Conservation (phyloP, 176 grass and related monocot species). For the Triticum turgidum region DNA sequence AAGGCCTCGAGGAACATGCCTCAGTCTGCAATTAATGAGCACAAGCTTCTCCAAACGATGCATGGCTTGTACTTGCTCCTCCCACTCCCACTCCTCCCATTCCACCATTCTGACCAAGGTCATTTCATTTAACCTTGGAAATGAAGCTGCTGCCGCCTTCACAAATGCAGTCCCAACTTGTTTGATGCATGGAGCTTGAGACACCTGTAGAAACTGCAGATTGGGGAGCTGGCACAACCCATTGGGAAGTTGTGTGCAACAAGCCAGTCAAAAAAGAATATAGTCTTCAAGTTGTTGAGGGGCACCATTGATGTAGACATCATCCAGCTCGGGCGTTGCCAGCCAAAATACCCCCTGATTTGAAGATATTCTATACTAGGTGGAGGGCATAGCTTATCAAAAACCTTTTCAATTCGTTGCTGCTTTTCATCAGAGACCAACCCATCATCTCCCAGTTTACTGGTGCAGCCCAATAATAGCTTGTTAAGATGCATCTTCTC, state of each 20-base stretch:
- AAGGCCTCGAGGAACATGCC: background rate
- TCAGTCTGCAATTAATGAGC: background rate
- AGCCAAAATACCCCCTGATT: no score
- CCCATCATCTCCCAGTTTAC: no score
- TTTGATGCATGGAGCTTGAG: background rate
- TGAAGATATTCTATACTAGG: no score
- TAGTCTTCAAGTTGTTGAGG: no score
- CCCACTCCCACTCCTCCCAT: background rate
- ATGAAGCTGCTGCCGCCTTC: background rate
- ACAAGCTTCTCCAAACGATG: background rate
- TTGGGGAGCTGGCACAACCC: background rate
- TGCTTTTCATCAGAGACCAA: no score
- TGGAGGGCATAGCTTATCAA: no score
- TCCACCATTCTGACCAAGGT: rapidly evolving
- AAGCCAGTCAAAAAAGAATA: no score
- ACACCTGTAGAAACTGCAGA: background rate
- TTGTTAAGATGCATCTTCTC: no score
- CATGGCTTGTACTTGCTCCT: background rate
- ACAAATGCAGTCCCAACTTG: background rate
- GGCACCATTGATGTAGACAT: no score
- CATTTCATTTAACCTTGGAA: background rate
- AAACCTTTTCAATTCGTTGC: no score
- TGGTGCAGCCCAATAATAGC: rapidly evolving
- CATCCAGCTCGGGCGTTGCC: no score
- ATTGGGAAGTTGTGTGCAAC: background rate